Percentiles rank a stretch among this genome's conserved stretches.
Evolutionary conservation across 192 early-diverging fungal species (phyloP).

Genomic region (Paraglomus occultum): DNA sequence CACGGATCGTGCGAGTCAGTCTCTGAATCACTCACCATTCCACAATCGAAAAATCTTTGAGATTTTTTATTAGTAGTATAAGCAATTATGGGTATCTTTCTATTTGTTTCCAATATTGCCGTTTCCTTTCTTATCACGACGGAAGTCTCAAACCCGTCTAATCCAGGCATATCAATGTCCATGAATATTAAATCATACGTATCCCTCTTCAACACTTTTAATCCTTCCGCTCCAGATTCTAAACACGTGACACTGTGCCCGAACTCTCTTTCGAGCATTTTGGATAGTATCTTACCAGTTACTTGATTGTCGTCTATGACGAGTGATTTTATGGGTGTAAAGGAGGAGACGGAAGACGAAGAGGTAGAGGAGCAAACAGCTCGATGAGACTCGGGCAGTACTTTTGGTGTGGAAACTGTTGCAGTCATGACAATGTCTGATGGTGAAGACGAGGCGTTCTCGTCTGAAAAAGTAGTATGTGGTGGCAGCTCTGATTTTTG

Average conservation of each 20-base stretch:
- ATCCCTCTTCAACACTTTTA: constrained; percentile 39
- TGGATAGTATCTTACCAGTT: constrained; percentile 58
- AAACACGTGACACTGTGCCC: constrained; percentile 40
- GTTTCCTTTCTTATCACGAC: constrained; percentile 45
- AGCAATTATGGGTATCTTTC: constrained; percentile 58
- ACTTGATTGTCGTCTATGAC: constrained; percentile 69
- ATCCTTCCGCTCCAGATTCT: constrained; percentile 47
- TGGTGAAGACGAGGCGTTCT: too few species aligned
- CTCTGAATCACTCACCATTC: constrained; percentile 14
- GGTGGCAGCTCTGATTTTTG: too few species aligned
- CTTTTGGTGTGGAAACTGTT: not conserved
- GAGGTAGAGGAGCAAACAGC: constrained; percentile 11
- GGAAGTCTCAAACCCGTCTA: constrained; percentile 60
- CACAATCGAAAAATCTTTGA: constrained; percentile 5
- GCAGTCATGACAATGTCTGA: not conserved
- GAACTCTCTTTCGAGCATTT: constrained; percentile 51
- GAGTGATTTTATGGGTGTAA: constrained; percentile 37
- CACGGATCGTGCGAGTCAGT: too few species aligned
- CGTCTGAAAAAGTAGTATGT: too few species aligned
- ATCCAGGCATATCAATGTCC: constrained; percentile 69
- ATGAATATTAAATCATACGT: constrained; percentile 58
- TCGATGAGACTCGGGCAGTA: constrained; percentile 12
- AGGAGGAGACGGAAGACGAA: not conserved
- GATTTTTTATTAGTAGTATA: constrained; percentile 57
- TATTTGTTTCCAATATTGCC: constrained; percentile 48